Evolutionary conservation across 2,329 filamentous ascomycete species (phyloP), one percentile per base, ranked within the genome.

Genomic region (Didymella exigua): DNA sequence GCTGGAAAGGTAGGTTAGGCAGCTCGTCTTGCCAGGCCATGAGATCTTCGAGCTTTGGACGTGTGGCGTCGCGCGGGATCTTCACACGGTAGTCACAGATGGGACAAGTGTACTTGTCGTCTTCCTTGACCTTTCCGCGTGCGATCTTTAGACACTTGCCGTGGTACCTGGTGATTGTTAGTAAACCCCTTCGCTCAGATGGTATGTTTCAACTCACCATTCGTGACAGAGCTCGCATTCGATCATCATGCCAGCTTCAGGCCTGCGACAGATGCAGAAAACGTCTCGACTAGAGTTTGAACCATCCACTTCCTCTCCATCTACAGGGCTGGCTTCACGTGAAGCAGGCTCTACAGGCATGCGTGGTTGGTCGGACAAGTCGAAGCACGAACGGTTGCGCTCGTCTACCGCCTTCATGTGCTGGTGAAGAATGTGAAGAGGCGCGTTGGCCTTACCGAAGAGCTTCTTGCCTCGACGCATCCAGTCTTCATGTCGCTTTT

Each of bases 191-290:
- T n/a, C 5, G 3, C 33, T 3, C 18, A 43, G 18, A 33, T 2
- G 2, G 5, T 1, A 8, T 7, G 2, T 10, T 18, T 18, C n/a
- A 27, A 80, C 87, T 80, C 75, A 93, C 95, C 95, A 99, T 79
- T 99, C 95, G 69, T 97, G 93, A 76, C 95, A 99, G 33, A 97
- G 82, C 73, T 98, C 95, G 73, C 95, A 99, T 76, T 99, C 95
- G 67, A 99, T 98, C 95, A 99, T 99, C 89, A 98, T 96, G 46
- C 95, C 95, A 31, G 93, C 92, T 76, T 99, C 95, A 6, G 91
- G 86, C 60, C 88, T 91, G 56, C 95, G 87, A 77, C 95, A 99
- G 63, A 99, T 96, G 75, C 95, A 99, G 74, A 98, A 99, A 0
- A 98, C 93, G 71, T 98, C 93, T 78, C 86, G 71, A 80, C 75